A percentile compares a stretch with the other conserved stretches of the same genome.
phyloP scores from a whole-genome alignment of 768 basidiomycete species.

The Tulasnella sp. region DNA sequence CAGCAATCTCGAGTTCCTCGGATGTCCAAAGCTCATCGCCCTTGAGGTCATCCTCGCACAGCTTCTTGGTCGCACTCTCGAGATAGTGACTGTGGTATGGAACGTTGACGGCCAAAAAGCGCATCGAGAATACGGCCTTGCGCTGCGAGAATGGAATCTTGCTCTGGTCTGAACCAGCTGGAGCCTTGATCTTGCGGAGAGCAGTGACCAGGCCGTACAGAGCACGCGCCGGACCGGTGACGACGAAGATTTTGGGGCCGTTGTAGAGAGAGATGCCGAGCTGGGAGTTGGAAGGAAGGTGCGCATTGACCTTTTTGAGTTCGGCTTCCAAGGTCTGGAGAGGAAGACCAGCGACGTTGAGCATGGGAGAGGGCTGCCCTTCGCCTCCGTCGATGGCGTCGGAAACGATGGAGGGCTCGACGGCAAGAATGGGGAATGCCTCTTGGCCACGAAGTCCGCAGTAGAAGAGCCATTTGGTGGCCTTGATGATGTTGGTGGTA shows the following conservation, averaged over 20 bases:
- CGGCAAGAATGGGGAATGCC: slow-evolving; percentile 82
- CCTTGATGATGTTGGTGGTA: slow-evolving; percentile 67
- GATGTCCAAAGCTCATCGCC: slow-evolving; percentile 28
- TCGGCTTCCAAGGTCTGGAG: slow-evolving; percentile 72
- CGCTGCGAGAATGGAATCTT: slow-evolving; percentile 91
- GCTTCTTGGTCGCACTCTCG: slow-evolving; percentile 59
- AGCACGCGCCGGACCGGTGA: slow-evolving; percentile 84
- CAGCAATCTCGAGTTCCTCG: slow-evolving; percentile 66
- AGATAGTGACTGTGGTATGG: slow-evolving; percentile 94
- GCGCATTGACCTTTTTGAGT: slow-evolving; percentile 77
- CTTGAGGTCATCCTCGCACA: slow-evolving; percentile 38
- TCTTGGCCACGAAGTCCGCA: slow-evolving; percentile 89
- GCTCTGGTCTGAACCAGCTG: slow-evolving; percentile 83
- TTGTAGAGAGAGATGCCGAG: slow-evolving; percentile 87
- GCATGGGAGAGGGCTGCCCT: slow-evolving; percentile 88
- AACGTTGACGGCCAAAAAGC: slow-evolving; percentile 92
- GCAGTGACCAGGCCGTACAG: slow-evolving; percentile 92
- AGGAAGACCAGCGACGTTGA: slow-evolving; percentile 76
- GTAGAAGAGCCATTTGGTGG: slow-evolving; percentile 87
- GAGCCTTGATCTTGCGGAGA: slow-evolving; percentile 82
- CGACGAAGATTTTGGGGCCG: slow-evolving; percentile 81
- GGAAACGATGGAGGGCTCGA: slow-evolving; percentile 81
- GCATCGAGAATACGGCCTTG: slow-evolving; percentile 83
- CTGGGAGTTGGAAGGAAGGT: slow-evolving; percentile 70
- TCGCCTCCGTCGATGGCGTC: slow-evolving; percentile 89